Conservation (phyloP, 2,329 filamentous ascomycete species). For the Cercospora berteroae region DNA sequence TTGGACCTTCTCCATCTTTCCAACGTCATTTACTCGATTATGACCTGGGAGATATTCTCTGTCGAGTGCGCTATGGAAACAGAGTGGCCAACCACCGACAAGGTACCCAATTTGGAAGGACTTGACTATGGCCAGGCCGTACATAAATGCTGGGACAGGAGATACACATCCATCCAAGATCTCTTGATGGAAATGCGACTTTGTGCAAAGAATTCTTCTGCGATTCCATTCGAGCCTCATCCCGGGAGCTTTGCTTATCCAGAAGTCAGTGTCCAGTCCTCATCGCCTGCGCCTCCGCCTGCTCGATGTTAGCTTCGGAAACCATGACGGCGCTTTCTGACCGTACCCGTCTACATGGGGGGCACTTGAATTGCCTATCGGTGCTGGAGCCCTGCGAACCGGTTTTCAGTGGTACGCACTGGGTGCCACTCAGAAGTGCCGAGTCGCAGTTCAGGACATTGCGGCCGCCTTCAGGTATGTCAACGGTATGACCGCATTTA, state of each 20-base stretch:
- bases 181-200: constrained; percentile 11
- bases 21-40: constrained; percentile 20
- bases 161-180: constrained; percentile 18
- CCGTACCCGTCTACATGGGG: no score
- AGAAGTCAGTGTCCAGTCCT: constrained; percentile 15
- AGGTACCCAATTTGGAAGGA: constrained; percentile 14
- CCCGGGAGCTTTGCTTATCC: background rate
- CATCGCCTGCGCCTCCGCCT: constrained; percentile 18
- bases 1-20: constrained; percentile 21
- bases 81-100: constrained; percentile 16
- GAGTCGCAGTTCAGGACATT: no score
- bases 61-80: constrained; percentile 13
- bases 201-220: constrained; percentile 13
- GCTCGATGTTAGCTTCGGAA: no score
- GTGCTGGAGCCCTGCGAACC: no score
- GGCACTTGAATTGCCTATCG: no score
- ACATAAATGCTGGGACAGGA: constrained; percentile 15
- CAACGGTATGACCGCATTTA: no score
- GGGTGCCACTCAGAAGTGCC: no score
- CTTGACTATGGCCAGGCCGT: constrained; percentile 14
- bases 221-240: constrained; percentile 7
- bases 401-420: no score
- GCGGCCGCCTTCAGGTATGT: no score
- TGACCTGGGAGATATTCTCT: constrained; percentile 18
- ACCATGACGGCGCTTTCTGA: no score